Evolutionary conservation across 345 rosid genomes (phyloP), one percentile per base, ranked within the genome.

Genomic region (Acer negundo): DNA sequence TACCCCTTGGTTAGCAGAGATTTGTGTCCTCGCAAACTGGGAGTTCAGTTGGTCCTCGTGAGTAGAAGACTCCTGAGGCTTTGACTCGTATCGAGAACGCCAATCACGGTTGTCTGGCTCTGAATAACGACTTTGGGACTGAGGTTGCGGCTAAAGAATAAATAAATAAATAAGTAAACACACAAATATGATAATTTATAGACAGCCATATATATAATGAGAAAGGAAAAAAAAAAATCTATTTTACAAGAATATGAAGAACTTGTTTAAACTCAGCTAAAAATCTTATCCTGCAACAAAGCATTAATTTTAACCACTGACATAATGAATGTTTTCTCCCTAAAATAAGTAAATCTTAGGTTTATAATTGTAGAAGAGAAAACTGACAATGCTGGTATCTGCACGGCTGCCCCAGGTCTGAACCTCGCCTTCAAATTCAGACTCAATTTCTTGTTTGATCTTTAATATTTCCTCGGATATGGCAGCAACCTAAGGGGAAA

Each of bases 41-140:
- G 88, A 83, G 62, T 69, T 84, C 64, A 77, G 74, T 63, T 88
- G 92, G 72, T 84, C 87, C 78, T 86, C 90, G 40, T 80, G 82
- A 75, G 65, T 78, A 62, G 77, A 81, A 62, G 77, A 81, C 69
- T 87, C 89, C 40, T 49, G 75, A 58, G 38, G 82, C 75, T 84
- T 85, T 68, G 87, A 73, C 59, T 84, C 87, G 76, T 58, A 72
- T 64, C 90, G 92, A 73, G 82, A 82, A 78, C 89, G 93, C 98
- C 98, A 94, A 71, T 92, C 94, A 40, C 93, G 96, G 78, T 85
- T 83, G 82, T 94, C 98, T 70, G 86, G 86, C 84, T 92, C 91
- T 55, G 87, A 84, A 78, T 87, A 86, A 56, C 85, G 87, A 70
- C 55, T 75, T 83, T 78, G 93, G 51, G 84, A 19, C 77, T 81